Percentiles rank a stretch among this genome's conserved stretches.
Conservation (phyloP, 139 green algal genomes). For the Chlorella sorokiniana region DNA sequence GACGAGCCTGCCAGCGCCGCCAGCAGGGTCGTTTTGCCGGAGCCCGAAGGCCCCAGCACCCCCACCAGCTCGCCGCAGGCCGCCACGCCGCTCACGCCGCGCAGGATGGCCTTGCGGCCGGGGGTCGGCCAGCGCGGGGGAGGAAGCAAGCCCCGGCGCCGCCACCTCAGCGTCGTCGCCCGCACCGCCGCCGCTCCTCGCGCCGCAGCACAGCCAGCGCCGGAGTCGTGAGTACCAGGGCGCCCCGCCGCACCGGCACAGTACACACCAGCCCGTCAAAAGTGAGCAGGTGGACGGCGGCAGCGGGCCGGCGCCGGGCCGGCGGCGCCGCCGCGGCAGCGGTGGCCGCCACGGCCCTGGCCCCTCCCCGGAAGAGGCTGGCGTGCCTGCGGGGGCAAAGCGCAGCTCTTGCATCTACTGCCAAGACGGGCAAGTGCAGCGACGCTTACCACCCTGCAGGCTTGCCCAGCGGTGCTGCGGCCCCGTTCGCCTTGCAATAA, state of each 20-base stretch:
- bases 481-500: neutral
- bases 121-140: no score
- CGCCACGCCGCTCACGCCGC: conserved; percentile 20
- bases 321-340: neutral
- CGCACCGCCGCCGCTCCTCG: no score
- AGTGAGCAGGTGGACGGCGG: conserved; percentile 20
- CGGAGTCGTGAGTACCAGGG: neutral
- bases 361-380: neutral
- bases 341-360: neutral
- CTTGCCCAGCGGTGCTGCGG: no score
- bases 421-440: no score
- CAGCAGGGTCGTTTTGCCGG: conserved; percentile 82
- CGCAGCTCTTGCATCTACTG: no score
- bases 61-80: conserved; percentile 41
- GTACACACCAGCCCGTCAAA: conserved; percentile 29
- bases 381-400: neutral
- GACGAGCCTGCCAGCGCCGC: conserved; percentile 51
- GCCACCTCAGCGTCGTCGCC: neutral
- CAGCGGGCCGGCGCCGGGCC: neutral
- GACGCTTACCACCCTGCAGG: no score
- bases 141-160: neutral
- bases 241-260: neutral
- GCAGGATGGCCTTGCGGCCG: conserved; percentile 14
- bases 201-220: neutral
- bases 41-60: conserved; percentile 54